Percentiles rank a stretch among this genome's conserved stretches.
Evolutionary conservation across 225 moss, liverwort and hornwort genomes (phyloP).

Genomic region (Pseudisothecium myosuroides): DNA sequence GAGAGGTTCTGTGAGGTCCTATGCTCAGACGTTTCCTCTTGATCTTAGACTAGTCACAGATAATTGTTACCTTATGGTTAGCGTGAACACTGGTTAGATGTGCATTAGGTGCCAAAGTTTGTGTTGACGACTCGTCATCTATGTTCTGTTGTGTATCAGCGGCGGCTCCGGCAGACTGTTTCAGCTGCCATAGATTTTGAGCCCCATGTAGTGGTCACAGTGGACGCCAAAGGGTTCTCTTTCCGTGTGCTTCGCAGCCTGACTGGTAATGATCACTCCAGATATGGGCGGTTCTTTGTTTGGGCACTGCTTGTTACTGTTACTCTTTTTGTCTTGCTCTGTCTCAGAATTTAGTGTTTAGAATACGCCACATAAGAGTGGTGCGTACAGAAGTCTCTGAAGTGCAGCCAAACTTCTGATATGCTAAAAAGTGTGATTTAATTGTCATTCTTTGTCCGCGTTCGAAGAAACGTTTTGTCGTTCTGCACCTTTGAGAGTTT

Average conservation of each 20-base stretch:
- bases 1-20: neutral
- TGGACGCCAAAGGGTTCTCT: conserved; percentile 92
- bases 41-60: neutral
- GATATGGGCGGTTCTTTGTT: neutral
- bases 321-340: neutral
- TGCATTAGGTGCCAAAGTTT: neutral
- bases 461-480: neutral
- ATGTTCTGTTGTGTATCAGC: conserved; percentile 23
- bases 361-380: neutral
- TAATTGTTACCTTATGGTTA: neutral
- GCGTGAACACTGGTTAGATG: neutral
- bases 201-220: conserved; percentile 76
- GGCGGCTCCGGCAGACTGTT: conserved; percentile 67
- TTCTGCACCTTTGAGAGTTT: neutral
- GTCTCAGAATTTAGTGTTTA: neutral
- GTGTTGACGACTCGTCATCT: neutral
- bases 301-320: neutral
- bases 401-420: neutral
- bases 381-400: neutral
- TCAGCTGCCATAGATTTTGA: conserved; percentile 57
- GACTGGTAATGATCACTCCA: conserved; percentile 25
- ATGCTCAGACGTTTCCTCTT: neutral
- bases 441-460: neutral
- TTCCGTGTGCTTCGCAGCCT: conserved; percentile 78
- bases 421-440: neutral